Evolutionary conservation across 1,139 yeast species (phyloP).

Genomic region (Kodamaea fungicola): DNA sequence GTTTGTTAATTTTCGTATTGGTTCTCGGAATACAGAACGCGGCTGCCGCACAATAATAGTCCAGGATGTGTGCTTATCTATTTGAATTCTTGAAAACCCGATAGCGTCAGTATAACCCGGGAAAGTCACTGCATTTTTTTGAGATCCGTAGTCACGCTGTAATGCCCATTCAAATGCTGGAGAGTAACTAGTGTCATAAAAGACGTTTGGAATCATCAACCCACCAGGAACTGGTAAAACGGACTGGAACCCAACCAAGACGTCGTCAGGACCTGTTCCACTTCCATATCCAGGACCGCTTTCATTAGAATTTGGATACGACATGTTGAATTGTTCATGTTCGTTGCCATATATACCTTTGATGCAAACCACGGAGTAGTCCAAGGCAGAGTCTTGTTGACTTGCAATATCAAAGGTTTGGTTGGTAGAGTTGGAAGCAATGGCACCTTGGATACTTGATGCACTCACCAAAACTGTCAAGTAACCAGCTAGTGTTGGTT

Average conservation of each 20-base stretch:
- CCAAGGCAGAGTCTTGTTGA: constrained; percentile 12
- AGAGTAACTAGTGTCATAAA: constrained; percentile 28
- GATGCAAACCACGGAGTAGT: constrained; percentile 33
- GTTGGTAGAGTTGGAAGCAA: constrained; percentile 21
- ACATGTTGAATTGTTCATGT: background rate
- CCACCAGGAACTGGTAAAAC: constrained; percentile 37
- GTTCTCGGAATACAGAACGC: constrained; percentile 55
- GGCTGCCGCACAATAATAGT: constrained; percentile 70
- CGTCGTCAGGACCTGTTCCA: background rate
- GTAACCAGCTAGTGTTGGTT: constrained; percentile 67
- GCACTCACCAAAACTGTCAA: constrained; percentile 66
- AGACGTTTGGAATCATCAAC: constrained; percentile 17
- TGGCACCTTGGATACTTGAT: constrained; percentile 38
- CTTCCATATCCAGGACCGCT: no score
- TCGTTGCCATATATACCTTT: constrained; percentile 24
- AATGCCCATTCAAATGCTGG: constrained; percentile 43
- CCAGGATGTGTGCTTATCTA: constrained; percentile 59
- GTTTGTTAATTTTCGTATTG: constrained; percentile 58
- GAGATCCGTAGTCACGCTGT: constrained; percentile 43
- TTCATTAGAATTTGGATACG: constrained; percentile 5
- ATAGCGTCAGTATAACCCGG: constrained; percentile 53
- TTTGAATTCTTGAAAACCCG: constrained; percentile 61
- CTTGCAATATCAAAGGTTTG: constrained; percentile 4
- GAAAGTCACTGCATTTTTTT: constrained; percentile 42
- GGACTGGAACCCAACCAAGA: constrained; percentile 31